A percentile compares a stretch with the other conserved stretches of the same genome.
Evolutionary conservation across 2,329 filamentous ascomycete species (phyloP).

Genomic region (Diaporthe vexans): DNA sequence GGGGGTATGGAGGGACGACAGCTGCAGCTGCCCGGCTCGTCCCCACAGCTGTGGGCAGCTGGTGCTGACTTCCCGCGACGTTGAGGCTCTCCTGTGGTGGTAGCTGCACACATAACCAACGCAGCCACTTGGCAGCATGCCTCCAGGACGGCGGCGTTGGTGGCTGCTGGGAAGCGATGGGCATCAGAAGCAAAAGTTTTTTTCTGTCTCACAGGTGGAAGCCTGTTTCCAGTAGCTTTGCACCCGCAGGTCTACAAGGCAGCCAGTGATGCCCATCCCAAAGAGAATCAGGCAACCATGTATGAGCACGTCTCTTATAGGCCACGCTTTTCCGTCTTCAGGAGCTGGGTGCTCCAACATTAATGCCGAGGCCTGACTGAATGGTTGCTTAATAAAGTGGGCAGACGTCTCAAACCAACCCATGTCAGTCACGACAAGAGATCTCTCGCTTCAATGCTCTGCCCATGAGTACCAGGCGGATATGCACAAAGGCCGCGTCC

Average conservation of each 20-base stretch:
- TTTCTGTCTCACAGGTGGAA: background rate
- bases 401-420: background rate
- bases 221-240: background rate
- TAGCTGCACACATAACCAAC: background rate
- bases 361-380: background rate
- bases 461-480: constrained; percentile 37
- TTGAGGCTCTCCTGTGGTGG: background rate
- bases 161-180: too few species aligned
- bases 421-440: background rate
- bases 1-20: too few species aligned
- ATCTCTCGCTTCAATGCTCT: constrained; percentile 32
- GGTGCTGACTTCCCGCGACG: background rate
- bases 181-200: background rate
- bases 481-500: constrained; percentile 39
- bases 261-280: background rate
- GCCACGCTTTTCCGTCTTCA: background rate
- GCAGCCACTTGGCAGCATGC: background rate
- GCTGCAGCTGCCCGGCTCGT: background rate
- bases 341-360: too few species aligned
- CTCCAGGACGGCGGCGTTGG: background rate
- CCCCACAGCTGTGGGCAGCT: constrained; percentile 19
- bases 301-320: background rate
- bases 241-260: background rate
- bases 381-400: background rate
- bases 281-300: background rate